Base-by-base conservation (phyloP, 805 yeast species). In the Komagataella kurtzmanii region DNA sequence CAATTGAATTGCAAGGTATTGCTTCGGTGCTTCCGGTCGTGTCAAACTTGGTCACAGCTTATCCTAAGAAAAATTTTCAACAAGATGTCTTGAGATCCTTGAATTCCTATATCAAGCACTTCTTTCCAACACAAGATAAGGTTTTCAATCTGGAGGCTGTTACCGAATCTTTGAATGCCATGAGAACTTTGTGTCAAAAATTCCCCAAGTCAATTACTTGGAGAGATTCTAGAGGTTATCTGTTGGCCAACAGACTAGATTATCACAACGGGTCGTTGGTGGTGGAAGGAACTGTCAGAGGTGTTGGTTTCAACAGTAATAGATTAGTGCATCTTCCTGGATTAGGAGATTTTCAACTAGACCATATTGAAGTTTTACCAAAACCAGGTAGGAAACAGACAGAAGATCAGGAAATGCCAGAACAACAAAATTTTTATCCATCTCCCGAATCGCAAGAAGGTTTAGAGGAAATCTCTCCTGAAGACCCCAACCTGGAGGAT, bases 201-300 rank as follows among this genome's bases (percentile, higher is more conserved):
- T 79, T 83, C 59, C 99, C 99, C 24, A 83, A 81, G 61, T 79
- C 87, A 1, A 73, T 95, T 48, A 79, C 78, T 21, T 93, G 99
- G 98, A 82, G 98, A 68, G 97, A 91, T 59, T 69, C 81, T n/a
- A 75, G 99, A 62, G 91, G 96, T 6, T 93, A 89, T 68, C 51
- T 93, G 51, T 75, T 93, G 7, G 90, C 95, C 1, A 95, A 89
- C 57, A 61, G 66, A 3, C 72, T 85, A 0, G 57, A 64, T 19
- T 77, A 77, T 72, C 64, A 68, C 17, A 59, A 66, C 3, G 73
- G 74, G 3, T 55, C 61, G 6, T 62, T 89, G 44, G 77, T 77
- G 6, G 76, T 93, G 6, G 84, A 82, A 62, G 99, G 99, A 49
- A 76, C 80, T 3, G 88, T 87, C 3, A 78, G 99, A 64, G 99